Evolutionary conservation across 2,329 filamentous ascomycete genomes (phyloP).

Genomic region (Xylaria sp.): DNA sequence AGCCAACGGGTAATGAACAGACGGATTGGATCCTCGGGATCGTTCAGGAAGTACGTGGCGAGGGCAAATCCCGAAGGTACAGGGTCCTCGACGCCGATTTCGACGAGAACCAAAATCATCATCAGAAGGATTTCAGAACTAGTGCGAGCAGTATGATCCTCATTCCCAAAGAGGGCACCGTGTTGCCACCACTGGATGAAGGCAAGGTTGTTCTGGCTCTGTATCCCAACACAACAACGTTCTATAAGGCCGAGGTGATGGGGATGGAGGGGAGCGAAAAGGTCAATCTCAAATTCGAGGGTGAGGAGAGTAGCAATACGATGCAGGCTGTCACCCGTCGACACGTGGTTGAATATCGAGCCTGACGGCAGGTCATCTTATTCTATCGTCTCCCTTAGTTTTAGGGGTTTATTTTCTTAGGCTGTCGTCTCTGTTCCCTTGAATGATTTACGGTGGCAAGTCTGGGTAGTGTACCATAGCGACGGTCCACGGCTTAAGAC

Average conservation of each 20-base stretch:
- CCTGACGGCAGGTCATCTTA: slow-evolving; percentile 37
- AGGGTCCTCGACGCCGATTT: slow-evolving; percentile 84
- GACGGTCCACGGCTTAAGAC: background rate
- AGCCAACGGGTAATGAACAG: slow-evolving; percentile 60
- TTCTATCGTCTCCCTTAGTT: background rate
- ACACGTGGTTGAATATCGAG: slow-evolving; percentile 79
- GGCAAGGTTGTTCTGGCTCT: slow-evolving; percentile 80
- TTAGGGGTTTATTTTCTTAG: background rate
- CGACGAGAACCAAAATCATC: slow-evolving; percentile 73
- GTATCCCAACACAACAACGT: slow-evolving; percentile 86
- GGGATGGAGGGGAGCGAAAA: slow-evolving; percentile 68
- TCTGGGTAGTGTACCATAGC: background rate
- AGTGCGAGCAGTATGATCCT: slow-evolving; percentile 81
- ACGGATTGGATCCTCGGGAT: slow-evolving; percentile 80
- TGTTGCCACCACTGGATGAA: slow-evolving; percentile 70
- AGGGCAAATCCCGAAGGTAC: slow-evolving; percentile 81
- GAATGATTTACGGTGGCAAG: slow-evolving; percentile 1
- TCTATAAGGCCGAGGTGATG: slow-evolving; percentile 86
- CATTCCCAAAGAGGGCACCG: slow-evolving; percentile 69
- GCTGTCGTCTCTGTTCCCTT: background rate
- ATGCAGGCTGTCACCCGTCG: slow-evolving; percentile 80
- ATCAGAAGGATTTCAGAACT: slow-evolving; percentile 75
- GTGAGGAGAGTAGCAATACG: slow-evolving; percentile 78
- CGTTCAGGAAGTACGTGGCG: slow-evolving; percentile 78
- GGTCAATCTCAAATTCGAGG: slow-evolving; percentile 80